These are phyloP conservation scores for Aspergillus terreus DNA, from an alignment of 2,329 filamentous ascomycete genomes.

Conservation along the genomic window DNA sequence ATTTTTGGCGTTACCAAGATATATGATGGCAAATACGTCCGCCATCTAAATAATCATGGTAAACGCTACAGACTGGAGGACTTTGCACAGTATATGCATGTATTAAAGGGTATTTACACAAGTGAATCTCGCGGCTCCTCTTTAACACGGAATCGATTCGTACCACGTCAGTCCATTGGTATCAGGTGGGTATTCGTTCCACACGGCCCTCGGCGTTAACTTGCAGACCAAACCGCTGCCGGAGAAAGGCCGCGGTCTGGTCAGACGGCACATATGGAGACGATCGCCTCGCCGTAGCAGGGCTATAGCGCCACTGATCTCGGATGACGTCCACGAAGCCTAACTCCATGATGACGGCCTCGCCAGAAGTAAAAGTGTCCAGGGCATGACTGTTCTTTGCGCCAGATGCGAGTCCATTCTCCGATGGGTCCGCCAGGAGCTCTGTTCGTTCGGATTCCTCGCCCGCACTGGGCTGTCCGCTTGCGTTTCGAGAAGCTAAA, in stretches of 20 bases:
- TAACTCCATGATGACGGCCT: conserved; percentile 36
- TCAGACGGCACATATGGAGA: conserved; percentile 26
- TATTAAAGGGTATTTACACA: not conserved
- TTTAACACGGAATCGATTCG: not conserved
- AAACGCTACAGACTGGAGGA: too few species aligned
- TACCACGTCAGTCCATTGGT: not conserved
- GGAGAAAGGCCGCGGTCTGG: conserved; percentile 35
- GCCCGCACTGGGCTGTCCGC: conserved; percentile 9
- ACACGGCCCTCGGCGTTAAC: conserved; percentile 33
- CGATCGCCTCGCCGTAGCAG: conserved; percentile 19
- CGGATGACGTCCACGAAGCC: conserved; percentile 32
- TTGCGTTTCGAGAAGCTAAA: conserved; percentile 22
- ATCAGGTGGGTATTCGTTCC: conserved; percentile 25
- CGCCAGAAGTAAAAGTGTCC: conserved; percentile 36
- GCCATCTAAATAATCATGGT: too few species aligned
- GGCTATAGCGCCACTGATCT: conserved; percentile 37
- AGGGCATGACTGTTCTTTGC: conserved; percentile 32
- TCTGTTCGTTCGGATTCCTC: conserved; percentile 26
- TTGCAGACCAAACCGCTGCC: conserved; percentile 37
- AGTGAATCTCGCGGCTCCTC: not conserved
- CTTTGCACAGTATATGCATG: too few species aligned
- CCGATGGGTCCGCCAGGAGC: conserved; percentile 33
- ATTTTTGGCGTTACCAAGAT: too few species aligned
- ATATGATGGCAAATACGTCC: too few species aligned
- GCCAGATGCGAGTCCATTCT: conserved; percentile 14